Base-by-base conservation (phyloP, 768 basidiomycete genomes). In the button mushroom (Agaricus bisporus) region DNA sequence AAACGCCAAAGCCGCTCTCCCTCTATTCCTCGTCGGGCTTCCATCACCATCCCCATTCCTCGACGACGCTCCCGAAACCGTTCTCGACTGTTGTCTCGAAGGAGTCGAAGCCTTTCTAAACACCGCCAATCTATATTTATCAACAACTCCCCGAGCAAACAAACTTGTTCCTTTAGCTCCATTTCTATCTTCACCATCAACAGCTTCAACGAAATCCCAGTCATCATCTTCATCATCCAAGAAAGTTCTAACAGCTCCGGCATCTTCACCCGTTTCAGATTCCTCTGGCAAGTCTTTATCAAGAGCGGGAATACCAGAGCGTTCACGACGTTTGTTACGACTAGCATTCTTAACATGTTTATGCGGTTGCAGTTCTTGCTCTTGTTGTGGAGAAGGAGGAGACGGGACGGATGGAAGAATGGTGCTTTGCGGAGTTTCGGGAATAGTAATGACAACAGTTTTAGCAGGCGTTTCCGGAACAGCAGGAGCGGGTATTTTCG, bases 131-230 rank as follows among this genome's bases (percentile, higher is more conserved):
- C 82, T 77, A 65, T 95, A 95, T 50, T 87, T 78, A 65, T 95
- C 92, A 48, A 93, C 90, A 45, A 94, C 88, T 5, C 92, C 92
- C n/a, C 91, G 83, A 41, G 92, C 86, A 63, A 93, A 94, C 37
- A 94, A 76, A 63, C 86, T 93, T 17, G 82, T 80, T 6, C 83
- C 90, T 63, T 85, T 83, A 22, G 85, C 72, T 15, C 91, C 90
- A 57, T 93, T 92, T 56, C 84, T 77, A 54, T 91, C 91, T 63
- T 91, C 90, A n/a, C 82, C 83, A 58, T 86, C 86, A 5, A 72
- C 88, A 37, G 80, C 80, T 61, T 92, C 89, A 56, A 95, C 78
- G 58, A 94, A 81, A 77, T 94, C 92, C 92, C 93, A 95, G 53
- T 93, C 92, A 39, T 91, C 88, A 48, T 92, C 91, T 50, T 83